Conservation (phyloP, 345 rosid genomes). For the Geranium rotundifolium region DNA sequence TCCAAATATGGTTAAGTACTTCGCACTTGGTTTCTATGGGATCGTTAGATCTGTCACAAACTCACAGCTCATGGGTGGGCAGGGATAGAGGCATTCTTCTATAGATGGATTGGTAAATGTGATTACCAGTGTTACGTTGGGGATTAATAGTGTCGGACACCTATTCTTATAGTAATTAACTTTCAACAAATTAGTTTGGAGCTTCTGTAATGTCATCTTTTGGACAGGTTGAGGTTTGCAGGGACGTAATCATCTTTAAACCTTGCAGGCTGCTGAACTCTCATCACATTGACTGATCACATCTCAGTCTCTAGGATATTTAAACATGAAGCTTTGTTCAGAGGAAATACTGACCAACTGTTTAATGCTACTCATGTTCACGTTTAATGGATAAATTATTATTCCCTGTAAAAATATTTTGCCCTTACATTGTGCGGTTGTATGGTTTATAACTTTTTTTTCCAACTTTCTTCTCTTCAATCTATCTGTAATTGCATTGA, state of each 20-base stretch:
- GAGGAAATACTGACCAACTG: not conserved
- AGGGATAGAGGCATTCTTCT: not conserved
- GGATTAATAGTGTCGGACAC: not conserved
- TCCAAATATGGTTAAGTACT: not conserved
- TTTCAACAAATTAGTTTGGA: no score
- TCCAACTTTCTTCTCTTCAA: not conserved
- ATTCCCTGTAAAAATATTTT: no score
- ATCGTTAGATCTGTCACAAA: not conserved
- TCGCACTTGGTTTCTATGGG: not conserved
- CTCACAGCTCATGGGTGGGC: not conserved
- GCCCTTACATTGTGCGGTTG: no score
- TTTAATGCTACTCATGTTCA: not conserved
- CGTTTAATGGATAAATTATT: no score
- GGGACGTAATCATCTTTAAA: not conserved
- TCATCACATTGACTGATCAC: not conserved
- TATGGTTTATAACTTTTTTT: no score
- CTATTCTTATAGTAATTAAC: no score
- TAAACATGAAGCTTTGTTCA: not conserved
- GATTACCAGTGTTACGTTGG: not conserved
- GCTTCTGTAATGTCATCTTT: no score
- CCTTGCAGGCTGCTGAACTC: not conserved
- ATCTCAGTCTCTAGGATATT: not conserved
- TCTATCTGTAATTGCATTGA: not conserved
- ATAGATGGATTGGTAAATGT: not conserved
- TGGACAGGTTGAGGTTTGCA: not conserved